phyloP scores from a whole-genome alignment of 73 alveolate genomes.

The Paraurostyla sp. region DNA sequence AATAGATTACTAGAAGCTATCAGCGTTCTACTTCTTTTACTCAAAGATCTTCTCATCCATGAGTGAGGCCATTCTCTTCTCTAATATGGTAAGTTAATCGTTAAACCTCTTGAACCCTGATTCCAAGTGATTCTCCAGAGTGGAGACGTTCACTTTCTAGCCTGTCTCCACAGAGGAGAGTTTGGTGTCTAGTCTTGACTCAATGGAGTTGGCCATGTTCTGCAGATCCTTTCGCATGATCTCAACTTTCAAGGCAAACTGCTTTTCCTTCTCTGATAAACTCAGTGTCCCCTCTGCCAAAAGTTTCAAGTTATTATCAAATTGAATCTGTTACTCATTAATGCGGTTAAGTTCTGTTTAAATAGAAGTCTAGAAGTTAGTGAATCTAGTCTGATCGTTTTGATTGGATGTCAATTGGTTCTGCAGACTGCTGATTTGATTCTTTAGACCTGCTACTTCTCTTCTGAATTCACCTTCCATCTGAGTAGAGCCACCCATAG shows the following conservation, averaged over 20 bases:
- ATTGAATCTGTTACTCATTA: constrained; percentile 37
- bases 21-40: neutral
- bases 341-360: constrained; percentile 35
- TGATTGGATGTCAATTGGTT: neutral
- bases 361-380: neutral
- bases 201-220: constrained; percentile 42
- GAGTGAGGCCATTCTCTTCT: neutral
- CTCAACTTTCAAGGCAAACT: constrained; percentile 34
- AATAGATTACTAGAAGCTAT: no score
- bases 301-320: constrained; percentile 23
- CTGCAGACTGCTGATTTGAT: neutral
- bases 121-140: constrained; percentile 45
- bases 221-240: constrained; percentile 41
- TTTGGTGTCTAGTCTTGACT: constrained; percentile 38
- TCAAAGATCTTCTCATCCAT: constrained; percentile 25
- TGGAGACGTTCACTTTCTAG: constrained; percentile 19
- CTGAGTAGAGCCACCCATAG: neutral
- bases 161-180: constrained; percentile 21
- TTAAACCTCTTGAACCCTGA: constrained; percentile 27
- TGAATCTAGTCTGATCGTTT: constrained; percentile 26
- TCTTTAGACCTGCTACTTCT: neutral
- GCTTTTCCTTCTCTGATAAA: constrained; percentile 37
- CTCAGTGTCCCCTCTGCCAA: constrained; percentile 57
- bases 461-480: constrained; percentile 33
- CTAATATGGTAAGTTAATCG: neutral